Evolutionary conservation across 805 yeast genomes (phyloP), one percentile per base, ranked within the genome.

Genomic region (Candida anglica): DNA sequence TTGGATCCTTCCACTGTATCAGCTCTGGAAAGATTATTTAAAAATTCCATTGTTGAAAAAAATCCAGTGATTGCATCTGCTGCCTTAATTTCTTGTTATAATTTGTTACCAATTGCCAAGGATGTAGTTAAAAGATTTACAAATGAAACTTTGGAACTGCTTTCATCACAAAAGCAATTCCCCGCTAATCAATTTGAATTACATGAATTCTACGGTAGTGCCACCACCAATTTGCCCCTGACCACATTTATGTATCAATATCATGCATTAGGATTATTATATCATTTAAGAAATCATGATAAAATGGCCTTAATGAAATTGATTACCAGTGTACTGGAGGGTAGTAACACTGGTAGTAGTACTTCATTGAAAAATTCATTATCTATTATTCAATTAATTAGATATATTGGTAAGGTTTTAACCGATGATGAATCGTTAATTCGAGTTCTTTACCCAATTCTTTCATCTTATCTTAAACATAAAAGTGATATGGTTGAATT

Each of bases 41-140:
- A 86, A 58, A 87, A 87, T 47, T 88, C 95, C 24, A 82, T 93
- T 45, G 97, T 93, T 39, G 96, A 87, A 64, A 79, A 73, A 50
- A 85, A 89, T 53, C 95, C 95, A 25, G 72, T 81, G 28, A 81
- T 88, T 29, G 79, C 95, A 3, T 83, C 95, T 4, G 97, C 98
- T n/a, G 96, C 98, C 1, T 71, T 93, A 46, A 85, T 86, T 32
- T 80, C 94, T 16, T 82, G 96, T 6, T 93, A 91, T 64, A 94
- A 93, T 60, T 65, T 93, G 48, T 69, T 89, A 46, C 95, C 95
- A 3, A 80, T 86, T 37, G 87, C 96, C 21, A 85, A 82, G 57
- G 96, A 86, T 41, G 89, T 93, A 21, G 95, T 93, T 24, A 84
- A 86, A 52, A 78, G 98, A 55, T 91, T 95, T 80, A 76, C 91